Percentiles rank a stretch among this genome's conserved stretches.
Evolutionary conservation across 73 alveolate genomes (phyloP).

Genomic region (Tetrahymena thermophila): DNA sequence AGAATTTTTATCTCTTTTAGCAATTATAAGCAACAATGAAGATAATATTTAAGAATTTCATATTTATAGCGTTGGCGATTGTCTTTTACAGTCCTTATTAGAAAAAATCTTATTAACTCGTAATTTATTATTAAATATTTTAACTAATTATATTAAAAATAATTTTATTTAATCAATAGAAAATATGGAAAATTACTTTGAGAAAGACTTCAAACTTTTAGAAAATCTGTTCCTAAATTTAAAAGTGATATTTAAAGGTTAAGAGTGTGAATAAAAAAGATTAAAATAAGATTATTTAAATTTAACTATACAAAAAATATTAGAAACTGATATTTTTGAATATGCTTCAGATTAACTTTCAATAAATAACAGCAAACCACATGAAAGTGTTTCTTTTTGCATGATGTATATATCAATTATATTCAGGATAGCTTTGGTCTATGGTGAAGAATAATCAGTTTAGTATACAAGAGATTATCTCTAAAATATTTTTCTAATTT

Average conservation of each 20-base stretch:
- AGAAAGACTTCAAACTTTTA: background rate
- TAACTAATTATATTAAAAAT: background rate
- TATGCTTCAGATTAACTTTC: background rate
- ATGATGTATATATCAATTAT: background rate
- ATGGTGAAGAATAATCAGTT: background rate
- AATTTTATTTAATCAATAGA: background rate
- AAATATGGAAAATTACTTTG: background rate
- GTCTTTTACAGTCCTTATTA: background rate
- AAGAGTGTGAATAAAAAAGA: background rate
- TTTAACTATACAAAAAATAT: background rate
- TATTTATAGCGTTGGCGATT: background rate
- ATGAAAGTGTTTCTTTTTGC: background rate
- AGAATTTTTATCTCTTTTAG: background rate
- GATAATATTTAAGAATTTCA: background rate
- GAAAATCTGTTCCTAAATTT: background rate
- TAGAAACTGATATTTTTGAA: background rate
- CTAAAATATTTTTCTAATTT: background rate
- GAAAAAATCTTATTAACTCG: background rate
- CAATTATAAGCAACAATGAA: background rate
- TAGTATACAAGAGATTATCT: background rate
- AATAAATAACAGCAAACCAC: background rate
- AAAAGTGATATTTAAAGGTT: background rate
- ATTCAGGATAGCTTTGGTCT: background rate
- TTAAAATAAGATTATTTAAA: background rate
- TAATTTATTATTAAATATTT: background rate